Evolutionary conservation across 345 rosid species (phyloP).

Genomic region (Moricandia moricandioides): DNA sequence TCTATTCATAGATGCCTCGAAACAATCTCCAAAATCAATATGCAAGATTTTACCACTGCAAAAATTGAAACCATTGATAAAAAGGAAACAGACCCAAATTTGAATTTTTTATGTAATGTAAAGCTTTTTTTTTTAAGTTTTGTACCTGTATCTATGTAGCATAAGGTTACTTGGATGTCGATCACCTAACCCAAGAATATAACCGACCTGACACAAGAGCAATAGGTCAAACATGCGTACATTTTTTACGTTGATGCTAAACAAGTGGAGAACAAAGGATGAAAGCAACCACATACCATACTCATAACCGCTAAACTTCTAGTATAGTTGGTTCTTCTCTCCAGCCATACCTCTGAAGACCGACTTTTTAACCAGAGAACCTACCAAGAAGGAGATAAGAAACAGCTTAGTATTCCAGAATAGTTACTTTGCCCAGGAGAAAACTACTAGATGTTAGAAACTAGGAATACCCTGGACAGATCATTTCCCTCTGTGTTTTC

Average conservation of each 20-base stretch:
- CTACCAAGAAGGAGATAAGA: slow-evolving; percentile 40
- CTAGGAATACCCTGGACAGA: slow-evolving; percentile 67
- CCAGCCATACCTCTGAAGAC: slow-evolving; percentile 96
- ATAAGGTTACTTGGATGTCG: slow-evolving; percentile 98
- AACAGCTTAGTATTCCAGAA: slow-evolving; percentile 14
- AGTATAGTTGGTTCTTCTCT: slow-evolving; percentile 96
- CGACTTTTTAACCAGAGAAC: slow-evolving; percentile 99
- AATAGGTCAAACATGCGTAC: background rate
- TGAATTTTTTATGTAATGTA: background rate
- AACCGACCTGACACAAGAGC: slow-evolving; percentile 73
- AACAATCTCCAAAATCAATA: slow-evolving; percentile 99
- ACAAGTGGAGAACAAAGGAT: slow-evolving; percentile 20
- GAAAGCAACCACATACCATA: slow-evolving; percentile 65
- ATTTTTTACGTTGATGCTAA: background rate
- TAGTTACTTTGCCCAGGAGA: slow-evolving; percentile 9
- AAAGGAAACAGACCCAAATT: slow-evolving; percentile 6
- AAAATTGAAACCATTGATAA: slow-evolving; percentile 25
- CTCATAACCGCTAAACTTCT: slow-evolving; percentile 99
- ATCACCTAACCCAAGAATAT: slow-evolving; percentile 99
- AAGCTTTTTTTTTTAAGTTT: background rate
- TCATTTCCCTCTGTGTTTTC: slow-evolving; percentile 95
- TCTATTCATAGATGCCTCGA: slow-evolving; percentile 97
- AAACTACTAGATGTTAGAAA: background rate
- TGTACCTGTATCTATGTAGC: slow-evolving; percentile 85
- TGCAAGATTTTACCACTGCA: slow-evolving; percentile 95